These are phyloP conservation scores for Cryphonectria japonica DNA, from an alignment of 2,329 filamentous ascomycete genomes.

Conservation along the genomic window DNA sequence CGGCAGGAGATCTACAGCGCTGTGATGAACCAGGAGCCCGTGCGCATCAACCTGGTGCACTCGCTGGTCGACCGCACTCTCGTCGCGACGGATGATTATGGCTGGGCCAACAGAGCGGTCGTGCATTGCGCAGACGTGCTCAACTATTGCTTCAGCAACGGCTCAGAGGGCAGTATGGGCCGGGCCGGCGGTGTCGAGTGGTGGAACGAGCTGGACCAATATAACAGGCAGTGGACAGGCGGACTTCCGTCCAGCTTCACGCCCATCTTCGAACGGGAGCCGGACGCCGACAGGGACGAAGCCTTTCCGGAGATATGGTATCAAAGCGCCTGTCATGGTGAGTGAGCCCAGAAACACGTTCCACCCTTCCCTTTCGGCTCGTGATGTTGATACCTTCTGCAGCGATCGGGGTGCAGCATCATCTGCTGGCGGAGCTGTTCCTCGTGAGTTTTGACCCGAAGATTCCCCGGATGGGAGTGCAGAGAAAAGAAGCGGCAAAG, in stretches of 20 bases:
- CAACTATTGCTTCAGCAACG: slow-evolving; percentile 62
- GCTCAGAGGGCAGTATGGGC: slow-evolving; percentile 16
- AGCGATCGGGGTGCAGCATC: slow-evolving; percentile 65
- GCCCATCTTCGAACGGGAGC: slow-evolving; percentile 54
- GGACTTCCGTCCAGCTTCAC: slow-evolving; percentile 55
- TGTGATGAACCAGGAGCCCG: slow-evolving; percentile 49
- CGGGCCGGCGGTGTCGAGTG: slow-evolving; percentile 36
- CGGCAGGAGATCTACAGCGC: slow-evolving; percentile 64
- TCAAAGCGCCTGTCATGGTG: slow-evolving; percentile 57
- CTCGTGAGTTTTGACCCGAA: slow-evolving; percentile 60
- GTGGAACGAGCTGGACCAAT: slow-evolving; percentile 51
- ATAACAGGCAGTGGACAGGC: slow-evolving; percentile 51
- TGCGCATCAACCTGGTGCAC: slow-evolving; percentile 54
- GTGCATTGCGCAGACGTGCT: slow-evolving; percentile 66
- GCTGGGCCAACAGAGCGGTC: slow-evolving; percentile 65
- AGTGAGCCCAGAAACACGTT: slow-evolving; percentile 30
- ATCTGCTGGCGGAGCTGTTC: slow-evolving; percentile 61
- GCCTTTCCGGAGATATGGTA: slow-evolving; percentile 64
- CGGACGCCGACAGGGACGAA: slow-evolving; percentile 37
- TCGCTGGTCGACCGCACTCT: slow-evolving; percentile 56
- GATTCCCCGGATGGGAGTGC: slow-evolving; percentile 53
- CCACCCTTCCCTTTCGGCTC: neutral
- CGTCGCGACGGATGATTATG: slow-evolving; percentile 52
- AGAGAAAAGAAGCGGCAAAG: slow-evolving; percentile 42
- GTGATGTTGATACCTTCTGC: slow-evolving; percentile 18